A percentile compares a stretch with the other conserved stretches of the same genome.
Conservation (phyloP, 2,329 filamentous ascomycete genomes). For the Corniculantispora saksenae region DNA sequence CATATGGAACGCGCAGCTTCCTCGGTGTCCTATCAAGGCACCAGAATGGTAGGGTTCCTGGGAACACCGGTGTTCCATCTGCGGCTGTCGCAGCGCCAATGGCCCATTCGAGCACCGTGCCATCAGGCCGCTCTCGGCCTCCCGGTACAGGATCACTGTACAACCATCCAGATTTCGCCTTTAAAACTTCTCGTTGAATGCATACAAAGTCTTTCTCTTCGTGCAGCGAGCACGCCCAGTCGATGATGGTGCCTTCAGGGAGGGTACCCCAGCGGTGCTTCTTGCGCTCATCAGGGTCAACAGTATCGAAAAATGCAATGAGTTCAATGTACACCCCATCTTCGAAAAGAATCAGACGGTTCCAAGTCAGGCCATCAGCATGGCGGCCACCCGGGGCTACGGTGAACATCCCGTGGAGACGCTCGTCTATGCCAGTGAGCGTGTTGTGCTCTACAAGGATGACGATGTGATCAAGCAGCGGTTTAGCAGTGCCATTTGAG, state of each 20-base stretch:
- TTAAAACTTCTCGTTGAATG: constrained; percentile 39
- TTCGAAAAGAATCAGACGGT: constrained; percentile 61
- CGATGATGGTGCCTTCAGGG: constrained; percentile 52
- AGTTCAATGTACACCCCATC: constrained; percentile 69
- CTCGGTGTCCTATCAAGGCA: constrained; percentile 64
- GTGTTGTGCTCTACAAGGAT: constrained; percentile 58
- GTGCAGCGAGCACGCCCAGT: constrained; percentile 58
- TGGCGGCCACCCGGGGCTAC: constrained; percentile 62
- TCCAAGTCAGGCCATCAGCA: constrained; percentile 60
- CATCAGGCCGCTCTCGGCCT: constrained; percentile 56
- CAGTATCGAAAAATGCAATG: constrained; percentile 58
- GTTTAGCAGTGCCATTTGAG: neutral
- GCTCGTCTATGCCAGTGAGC: constrained; percentile 48
- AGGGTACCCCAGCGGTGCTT: constrained; percentile 61
- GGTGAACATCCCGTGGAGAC: constrained; percentile 55
- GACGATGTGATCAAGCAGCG: constrained; percentile 62
- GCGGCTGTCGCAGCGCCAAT: constrained; percentile 46
- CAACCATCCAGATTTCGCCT: constrained; percentile 34
- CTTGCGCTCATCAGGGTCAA: constrained; percentile 39
- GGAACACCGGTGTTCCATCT: constrained; percentile 30
- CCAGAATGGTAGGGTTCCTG: constrained; percentile 63
- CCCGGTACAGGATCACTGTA: constrained; percentile 54
- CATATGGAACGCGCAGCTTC: constrained; percentile 54
- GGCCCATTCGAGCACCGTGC: constrained; percentile 59
- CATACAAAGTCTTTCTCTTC: constrained; percentile 36